Percentiles rank a stretch among this genome's conserved stretches.
Conservation (phyloP, 768 basidiomycete genomes). For the Trichaptum fuscoviolaceum region DNA sequence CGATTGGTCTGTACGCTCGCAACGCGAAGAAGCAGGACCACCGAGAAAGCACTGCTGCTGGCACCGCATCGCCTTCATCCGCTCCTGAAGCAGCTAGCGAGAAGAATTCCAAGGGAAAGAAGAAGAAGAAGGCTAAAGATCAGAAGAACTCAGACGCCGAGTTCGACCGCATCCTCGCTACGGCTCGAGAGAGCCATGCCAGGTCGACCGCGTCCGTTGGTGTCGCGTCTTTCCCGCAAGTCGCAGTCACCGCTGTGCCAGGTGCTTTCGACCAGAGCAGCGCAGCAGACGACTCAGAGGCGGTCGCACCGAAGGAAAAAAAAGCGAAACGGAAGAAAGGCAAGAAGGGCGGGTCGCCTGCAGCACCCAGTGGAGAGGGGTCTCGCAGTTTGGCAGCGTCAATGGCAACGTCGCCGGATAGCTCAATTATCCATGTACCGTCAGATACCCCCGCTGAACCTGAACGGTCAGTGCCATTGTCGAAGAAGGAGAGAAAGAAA, state of each 20-base stretch:
- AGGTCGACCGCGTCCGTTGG: slow-evolving; percentile 2
- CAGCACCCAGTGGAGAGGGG: slow-evolving; percentile 16
- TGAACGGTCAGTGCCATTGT: slow-evolving; percentile 14
- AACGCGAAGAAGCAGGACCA: slow-evolving; percentile 15
- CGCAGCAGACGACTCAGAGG: slow-evolving; percentile 10
- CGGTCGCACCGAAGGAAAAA: slow-evolving; percentile 16
- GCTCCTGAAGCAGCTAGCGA: slow-evolving; percentile 8
- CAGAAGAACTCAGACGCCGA: slow-evolving; percentile 4
- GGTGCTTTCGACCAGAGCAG: slow-evolving; percentile 36
- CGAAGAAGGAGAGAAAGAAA: slow-evolving; percentile 24
- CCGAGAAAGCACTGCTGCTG: background rate
- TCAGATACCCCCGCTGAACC: slow-evolving; percentile 13
- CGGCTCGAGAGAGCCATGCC: slow-evolving; percentile 6
- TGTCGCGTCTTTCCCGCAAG: slow-evolving; percentile 12
- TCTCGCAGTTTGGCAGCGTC: slow-evolving; percentile 25
- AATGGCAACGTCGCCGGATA: slow-evolving; percentile 18
- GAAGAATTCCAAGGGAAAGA: slow-evolving; percentile 27
- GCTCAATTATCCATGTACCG: background rate
- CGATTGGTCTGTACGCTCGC: slow-evolving; percentile 12
- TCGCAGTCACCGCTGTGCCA: slow-evolving; percentile 27
- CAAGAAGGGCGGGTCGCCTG: slow-evolving; percentile 8
- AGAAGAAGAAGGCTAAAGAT: slow-evolving; percentile 18
- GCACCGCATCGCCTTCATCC: slow-evolving; percentile 6
- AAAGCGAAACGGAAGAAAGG: slow-evolving; percentile 25
- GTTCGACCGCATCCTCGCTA: background rate